Base-by-base conservation (phyloP, 2,329 filamentous ascomycete genomes). In the Ampelomyces quisqualis region DNA sequence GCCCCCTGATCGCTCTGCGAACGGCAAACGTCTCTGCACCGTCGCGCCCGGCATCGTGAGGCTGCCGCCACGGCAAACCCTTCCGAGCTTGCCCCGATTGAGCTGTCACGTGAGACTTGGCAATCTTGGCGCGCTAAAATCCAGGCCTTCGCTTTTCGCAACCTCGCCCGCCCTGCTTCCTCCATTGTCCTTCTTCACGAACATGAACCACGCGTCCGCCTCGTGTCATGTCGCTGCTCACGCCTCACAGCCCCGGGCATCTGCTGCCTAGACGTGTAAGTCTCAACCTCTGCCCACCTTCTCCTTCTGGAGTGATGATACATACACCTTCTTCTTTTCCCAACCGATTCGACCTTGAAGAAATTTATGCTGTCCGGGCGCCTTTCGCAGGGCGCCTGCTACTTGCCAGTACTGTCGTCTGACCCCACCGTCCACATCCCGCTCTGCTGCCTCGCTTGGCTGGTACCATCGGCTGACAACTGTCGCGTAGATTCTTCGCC, bases 341-440 rank as follows among this genome's bases (percentile, higher is more conserved):
- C 79, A 83, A 77, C 85, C 74, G 85, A 90, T 79, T 88, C 86
- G 86, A 82, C 85, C 84, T 84, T 90, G 86, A 89, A 81, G 83
- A 88, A 84, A 75, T 55, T 66, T 74, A 74, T 76, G 78, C 79
- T 85, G 74, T 79, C 52, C 83, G 84, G 81, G 75, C 65, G 73
- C 72, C 71, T 72, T 69, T 75, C 73, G 73, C 78, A 76, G 74
- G 76, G 70, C 65, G 78, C 81, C 83, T 88, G 86, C 85, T 90
- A 90, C 86, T 90, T 87, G 86, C 86, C 86, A 90, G 86, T 90
- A 90, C 84, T 72, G 74, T 79, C 82, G 82, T 87, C 86, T 89
- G 86, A 89, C 73, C 55, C 55, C 54, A 48, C 33, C 32, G 22
- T 20, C n/a, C 11, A 6, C 19, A 15, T n/a, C 15, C 38, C 19